These are phyloP conservation scores for Silene conica DNA, from an alignment of 148 eudicot species.

Conservation along the genomic window DNA sequence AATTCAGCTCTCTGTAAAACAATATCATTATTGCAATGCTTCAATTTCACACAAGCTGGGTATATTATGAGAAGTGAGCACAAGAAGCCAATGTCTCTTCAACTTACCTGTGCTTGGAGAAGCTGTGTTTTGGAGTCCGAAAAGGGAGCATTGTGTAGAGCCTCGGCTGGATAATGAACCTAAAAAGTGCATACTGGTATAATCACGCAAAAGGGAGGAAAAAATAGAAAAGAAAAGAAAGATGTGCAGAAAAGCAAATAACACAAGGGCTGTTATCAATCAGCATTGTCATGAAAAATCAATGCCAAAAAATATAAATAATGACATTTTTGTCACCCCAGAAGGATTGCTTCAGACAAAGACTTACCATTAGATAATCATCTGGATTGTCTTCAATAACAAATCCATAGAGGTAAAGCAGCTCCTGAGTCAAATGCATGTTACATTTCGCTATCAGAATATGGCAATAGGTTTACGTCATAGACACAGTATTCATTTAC, in stretches of 20 bases:
- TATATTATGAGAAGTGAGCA: neutral
- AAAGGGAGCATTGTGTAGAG: conserved; percentile 52
- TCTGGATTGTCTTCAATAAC: conserved; percentile 78
- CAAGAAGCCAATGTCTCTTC: neutral
- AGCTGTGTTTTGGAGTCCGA: conserved; percentile 73
- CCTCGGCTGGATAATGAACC: conserved; percentile 82
- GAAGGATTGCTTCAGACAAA: conserved; percentile 6
- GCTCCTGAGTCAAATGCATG: conserved; percentile 55
- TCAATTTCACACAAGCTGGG: neutral
- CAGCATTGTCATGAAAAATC: neutral
- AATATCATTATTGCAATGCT: conserved; percentile 17
- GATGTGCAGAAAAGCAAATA: neutral
- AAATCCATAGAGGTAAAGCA: conserved; percentile 93
- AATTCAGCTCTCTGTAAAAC: conserved; percentile 70
- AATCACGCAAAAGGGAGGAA: neutral
- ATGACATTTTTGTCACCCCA: neutral
- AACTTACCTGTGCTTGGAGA: conserved; percentile 76
- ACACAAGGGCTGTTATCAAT: neutral
- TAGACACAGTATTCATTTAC: neutral
- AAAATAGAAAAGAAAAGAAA: too few species aligned
- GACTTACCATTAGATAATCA: conserved; percentile 90
- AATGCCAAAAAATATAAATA: neutral
- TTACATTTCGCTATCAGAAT: conserved; percentile 1
- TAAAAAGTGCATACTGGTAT: conserved; percentile 25
- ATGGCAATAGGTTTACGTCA: conserved; percentile 3